phyloP scores from a whole-genome alignment of 2,329 filamentous ascomycete species.

The Calonectria fujianensis region DNA sequence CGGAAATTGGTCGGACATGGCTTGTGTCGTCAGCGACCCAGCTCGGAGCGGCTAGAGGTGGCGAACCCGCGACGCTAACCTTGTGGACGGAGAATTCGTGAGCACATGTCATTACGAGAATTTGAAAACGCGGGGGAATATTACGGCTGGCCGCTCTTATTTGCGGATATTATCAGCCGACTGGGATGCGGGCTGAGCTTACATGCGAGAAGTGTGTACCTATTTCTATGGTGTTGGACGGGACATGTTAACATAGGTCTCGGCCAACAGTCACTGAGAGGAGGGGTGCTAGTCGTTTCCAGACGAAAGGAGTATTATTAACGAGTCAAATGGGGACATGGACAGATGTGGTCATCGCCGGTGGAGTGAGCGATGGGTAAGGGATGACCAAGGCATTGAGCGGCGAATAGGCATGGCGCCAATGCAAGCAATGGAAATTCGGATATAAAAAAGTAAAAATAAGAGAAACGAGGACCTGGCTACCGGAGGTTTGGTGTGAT shows the following conservation, averaged over 20 bases:
- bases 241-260: background rate
- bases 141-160: background rate
- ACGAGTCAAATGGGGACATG: background rate
- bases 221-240: background rate
- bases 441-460: slow-evolving; percentile 2
- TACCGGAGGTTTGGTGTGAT: background rate
- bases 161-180: slow-evolving; percentile 14
- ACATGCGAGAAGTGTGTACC: background rate
- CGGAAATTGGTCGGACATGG: slow-evolving; percentile 31
- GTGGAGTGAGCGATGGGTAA: background rate
- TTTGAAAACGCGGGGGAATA: slow-evolving; percentile 18
- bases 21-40: slow-evolving; percentile 16
- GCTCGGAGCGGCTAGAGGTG: slow-evolving; percentile 12
- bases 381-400: background rate
- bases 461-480: background rate
- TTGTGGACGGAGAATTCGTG: background rate
- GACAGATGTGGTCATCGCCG: background rate
- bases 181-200: background rate
- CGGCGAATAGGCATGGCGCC: background rate
- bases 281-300: background rate
- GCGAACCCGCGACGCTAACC: slow-evolving; percentile 17
- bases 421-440: background rate
- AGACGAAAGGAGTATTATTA: background rate
- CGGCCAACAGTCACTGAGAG: background rate
- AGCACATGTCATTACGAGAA: background rate